Base-by-base conservation (phyloP, 192 early-diverging fungal genomes). In the Rhizoclosmatium globosum region DNA sequence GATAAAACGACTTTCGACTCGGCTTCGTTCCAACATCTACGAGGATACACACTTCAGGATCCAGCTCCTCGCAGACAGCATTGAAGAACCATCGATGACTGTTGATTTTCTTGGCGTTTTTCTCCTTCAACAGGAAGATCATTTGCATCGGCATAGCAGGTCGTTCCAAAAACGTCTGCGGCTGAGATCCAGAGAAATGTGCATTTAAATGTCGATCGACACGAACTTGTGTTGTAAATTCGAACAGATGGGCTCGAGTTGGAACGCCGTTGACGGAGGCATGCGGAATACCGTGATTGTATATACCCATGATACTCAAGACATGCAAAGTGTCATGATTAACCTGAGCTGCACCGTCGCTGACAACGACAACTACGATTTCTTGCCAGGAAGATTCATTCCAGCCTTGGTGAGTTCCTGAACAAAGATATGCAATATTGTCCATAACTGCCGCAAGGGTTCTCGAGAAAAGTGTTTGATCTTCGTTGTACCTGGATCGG, bases 91-190 rank as follows among this genome's bases (percentile, higher is more conserved):
- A 94, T 47, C 91, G 64, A 78, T 87, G 88, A 2, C 83, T 85
- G 82, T 91, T 91, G 82, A 91, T 91, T 81, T 90, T 91, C 72
- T 98, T 98, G 68, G 91, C 91, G 86, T 98, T 98, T 83, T 95
- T 90, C 73, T 95, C 94, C 88, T 98, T 98, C 57, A 98, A 87
- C 79, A 94, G 93, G 84, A 97, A 97, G 44, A 98, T 77, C 31
- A 95, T 91, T 84, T 98, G 96, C 59, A 95, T 88, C 1, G 96
- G 96, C 4, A 82, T 62, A 64, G 47, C 47, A 44, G 80, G 82
- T 31, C 76, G 76, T 84, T 11, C 90, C 65, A 66, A 17, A n/a
- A n/a, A n/a, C 53, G n/a, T 68, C 9, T 50, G 61, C 21, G 59
- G 46, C 47, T 79, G 57, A 17, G 66, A 62, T 6, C 47, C 62